phyloP scores from a whole-genome alignment of 106 monocot species.

The Ottelia alismoides region DNA sequence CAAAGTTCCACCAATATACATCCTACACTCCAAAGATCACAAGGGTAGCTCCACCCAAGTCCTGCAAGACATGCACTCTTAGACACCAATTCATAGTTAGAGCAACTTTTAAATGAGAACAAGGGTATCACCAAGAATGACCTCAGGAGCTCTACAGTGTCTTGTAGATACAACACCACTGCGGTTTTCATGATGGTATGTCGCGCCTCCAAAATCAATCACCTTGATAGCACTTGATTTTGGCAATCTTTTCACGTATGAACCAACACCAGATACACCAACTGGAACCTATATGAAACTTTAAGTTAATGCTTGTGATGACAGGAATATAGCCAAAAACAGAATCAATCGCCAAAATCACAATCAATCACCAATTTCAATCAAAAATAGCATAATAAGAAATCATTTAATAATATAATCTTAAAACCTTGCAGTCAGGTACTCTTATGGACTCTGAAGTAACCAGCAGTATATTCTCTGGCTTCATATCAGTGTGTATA shows the following conservation, averaged over 20 bases:
- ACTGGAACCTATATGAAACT: too few species aligned
- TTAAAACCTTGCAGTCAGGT: constrained; percentile 44
- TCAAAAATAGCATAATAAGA: background rate
- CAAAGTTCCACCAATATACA: constrained; percentile 16
- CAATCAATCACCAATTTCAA: too few species aligned
- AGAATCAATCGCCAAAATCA: too few species aligned
- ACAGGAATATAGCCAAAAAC: too few species aligned
- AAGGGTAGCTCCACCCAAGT: constrained; percentile 18
- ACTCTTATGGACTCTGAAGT: constrained; percentile 57
- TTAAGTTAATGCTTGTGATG: too few species aligned
- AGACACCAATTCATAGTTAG: too few species aligned
- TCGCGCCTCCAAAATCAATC: constrained; percentile 90
- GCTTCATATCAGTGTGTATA: constrained; percentile 60
- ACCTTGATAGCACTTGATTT: constrained; percentile 85
- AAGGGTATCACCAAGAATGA: constrained; percentile 57
- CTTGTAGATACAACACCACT: constrained; percentile 69
- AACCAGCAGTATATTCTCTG: constrained; percentile 75
- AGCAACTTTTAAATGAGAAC: too few species aligned
- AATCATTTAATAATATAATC: background rate
- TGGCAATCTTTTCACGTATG: constrained; percentile 42
- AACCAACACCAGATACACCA: too few species aligned
- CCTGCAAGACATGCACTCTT: constrained; percentile 1
- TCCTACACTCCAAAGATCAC: constrained; percentile 15
- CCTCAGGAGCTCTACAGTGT: constrained; percentile 87
- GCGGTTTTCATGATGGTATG: constrained; percentile 42